phyloP scores from a whole-genome alignment of 1,284 basidiomycete species.

The Tilletiaria anomala region DNA sequence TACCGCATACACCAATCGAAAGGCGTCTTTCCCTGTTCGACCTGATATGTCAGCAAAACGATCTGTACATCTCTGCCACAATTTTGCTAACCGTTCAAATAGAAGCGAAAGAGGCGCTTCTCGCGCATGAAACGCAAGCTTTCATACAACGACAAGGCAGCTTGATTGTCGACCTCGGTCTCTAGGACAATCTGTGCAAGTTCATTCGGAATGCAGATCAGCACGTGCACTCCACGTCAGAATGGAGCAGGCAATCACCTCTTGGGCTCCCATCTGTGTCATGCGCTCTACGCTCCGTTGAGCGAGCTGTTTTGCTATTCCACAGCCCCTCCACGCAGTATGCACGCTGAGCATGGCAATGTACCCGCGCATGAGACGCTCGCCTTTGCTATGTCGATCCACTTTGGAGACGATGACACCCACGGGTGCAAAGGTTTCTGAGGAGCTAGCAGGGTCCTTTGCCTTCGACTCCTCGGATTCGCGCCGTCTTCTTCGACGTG shows the following conservation, averaged over 20 bases:
- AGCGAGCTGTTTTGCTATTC: slow-evolving; percentile 39
- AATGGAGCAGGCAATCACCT: slow-evolving; percentile 46
- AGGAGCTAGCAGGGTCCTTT: neutral
- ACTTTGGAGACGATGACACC: slow-evolving; percentile 94
- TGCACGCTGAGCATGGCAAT: slow-evolving; percentile 70
- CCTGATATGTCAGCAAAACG: neutral
- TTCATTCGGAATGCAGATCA: neutral
- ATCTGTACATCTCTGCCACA: neutral
- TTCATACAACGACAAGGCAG: slow-evolving; percentile 75
- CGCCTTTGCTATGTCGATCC: slow-evolving; percentile 54
- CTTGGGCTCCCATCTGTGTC: slow-evolving; percentile 63
- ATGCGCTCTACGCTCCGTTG: slow-evolving; percentile 62
- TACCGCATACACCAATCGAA: neutral
- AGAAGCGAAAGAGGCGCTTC: slow-evolving; percentile 86
- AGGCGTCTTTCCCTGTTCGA: neutral
- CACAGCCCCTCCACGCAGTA: slow-evolving; percentile 42
- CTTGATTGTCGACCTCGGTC: slow-evolving; percentile 84
- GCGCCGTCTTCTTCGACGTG: neutral
- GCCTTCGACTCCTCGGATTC: slow-evolving; percentile 15
- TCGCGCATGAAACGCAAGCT: slow-evolving; percentile 86
- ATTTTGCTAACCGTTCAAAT: slow-evolving; percentile 56
- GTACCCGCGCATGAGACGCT: slow-evolving; percentile 66
- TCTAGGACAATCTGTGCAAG: slow-evolving; percentile 68
- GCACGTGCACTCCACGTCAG: neutral
- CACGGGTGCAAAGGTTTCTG: slow-evolving; percentile 5